Evolutionary conservation across 1,139 yeast species (phyloP).

Genomic region (Keqinozyma sinolaborantium): DNA sequence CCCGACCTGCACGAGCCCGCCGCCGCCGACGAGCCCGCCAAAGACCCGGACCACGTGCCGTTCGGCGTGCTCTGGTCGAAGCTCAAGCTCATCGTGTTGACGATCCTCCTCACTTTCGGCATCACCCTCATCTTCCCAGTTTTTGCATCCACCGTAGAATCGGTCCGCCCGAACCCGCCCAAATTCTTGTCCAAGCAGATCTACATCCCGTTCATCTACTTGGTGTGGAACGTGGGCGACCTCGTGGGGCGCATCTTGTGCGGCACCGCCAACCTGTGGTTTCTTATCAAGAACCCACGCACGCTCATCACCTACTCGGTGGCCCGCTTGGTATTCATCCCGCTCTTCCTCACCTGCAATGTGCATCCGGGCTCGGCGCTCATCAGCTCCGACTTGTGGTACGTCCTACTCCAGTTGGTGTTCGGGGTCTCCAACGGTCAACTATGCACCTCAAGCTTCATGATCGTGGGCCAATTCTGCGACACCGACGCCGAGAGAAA

Average conservation of each 20-base stretch:
- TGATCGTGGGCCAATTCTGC: constrained; percentile 66
- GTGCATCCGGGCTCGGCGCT: constrained; percentile 39
- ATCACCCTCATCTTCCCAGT: constrained; percentile 84
- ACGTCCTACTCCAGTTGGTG: constrained; percentile 62
- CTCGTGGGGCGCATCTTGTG: constrained; percentile 71
- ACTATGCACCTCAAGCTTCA: constrained; percentile 73
- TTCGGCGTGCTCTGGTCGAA: constrained; percentile 52
- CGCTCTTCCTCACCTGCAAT: constrained; percentile 69
- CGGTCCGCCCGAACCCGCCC: constrained; percentile 36
- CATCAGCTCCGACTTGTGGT: constrained; percentile 61
- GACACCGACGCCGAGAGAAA: constrained; percentile 66
- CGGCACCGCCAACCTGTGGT: constrained; percentile 42
- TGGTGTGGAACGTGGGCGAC: constrained; percentile 88
- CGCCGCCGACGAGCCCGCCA: constrained; percentile 7
- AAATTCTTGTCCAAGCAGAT: constrained; percentile 42
- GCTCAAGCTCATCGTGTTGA: constrained; percentile 57
- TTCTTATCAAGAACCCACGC: constrained; percentile 36
- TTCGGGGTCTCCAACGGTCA: constrained; percentile 92
- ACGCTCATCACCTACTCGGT: constrained; percentile 50
- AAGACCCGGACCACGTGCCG: constrained; percentile 31
- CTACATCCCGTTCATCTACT: constrained; percentile 73
- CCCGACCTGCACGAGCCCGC: constrained; percentile 3
- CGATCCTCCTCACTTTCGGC: constrained; percentile 75
- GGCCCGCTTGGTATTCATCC: constrained; percentile 53
- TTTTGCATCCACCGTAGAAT: constrained; percentile 71